Evolutionary conservation across 306 rosid species (phyloP).

Genomic region (Boehmeria nivea): DNA sequence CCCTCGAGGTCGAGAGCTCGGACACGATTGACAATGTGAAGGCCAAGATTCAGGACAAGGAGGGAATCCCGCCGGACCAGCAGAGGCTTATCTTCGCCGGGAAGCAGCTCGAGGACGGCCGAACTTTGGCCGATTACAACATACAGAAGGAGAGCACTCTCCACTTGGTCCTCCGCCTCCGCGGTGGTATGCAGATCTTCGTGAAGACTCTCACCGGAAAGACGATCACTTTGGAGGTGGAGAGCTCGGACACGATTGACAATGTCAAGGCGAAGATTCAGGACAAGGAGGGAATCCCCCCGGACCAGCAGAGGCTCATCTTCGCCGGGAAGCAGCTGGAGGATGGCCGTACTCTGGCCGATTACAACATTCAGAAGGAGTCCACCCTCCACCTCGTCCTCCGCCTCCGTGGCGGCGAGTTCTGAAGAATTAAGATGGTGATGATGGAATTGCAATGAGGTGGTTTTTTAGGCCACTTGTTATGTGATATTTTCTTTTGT

Average conservation of each 20-base stretch:
- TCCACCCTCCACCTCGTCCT: slow-evolving; percentile 40
- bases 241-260: slow-evolving; percentile 30
- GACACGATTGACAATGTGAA: slow-evolving; percentile 39
- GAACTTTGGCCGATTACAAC: slow-evolving; percentile 39
- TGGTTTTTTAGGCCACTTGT: too few species aligned
- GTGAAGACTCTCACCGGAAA: slow-evolving; percentile 37
- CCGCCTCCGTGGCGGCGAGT: slow-evolving; percentile 37
- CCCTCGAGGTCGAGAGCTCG: slow-evolving; percentile 37
- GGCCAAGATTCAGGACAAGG: slow-evolving; percentile 47
- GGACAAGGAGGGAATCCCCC: slow-evolving; percentile 40
- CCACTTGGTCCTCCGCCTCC: slow-evolving; percentile 32
- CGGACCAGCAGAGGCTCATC: slow-evolving; percentile 40
- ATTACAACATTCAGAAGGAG: slow-evolving; percentile 51
- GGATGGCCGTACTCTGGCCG: slow-evolving; percentile 40
- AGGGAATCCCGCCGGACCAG: slow-evolving; percentile 39
- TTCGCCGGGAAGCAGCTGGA: slow-evolving; percentile 46
- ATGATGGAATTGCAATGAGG: too few species aligned
- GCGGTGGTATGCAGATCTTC: slow-evolving; percentile 38
- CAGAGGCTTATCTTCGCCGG: slow-evolving; percentile 39
- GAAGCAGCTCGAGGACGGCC: slow-evolving; percentile 34
- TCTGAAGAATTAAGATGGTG: not conserved
- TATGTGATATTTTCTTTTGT: too few species aligned
- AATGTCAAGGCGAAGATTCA: slow-evolving; percentile 36
- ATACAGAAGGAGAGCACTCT: slow-evolving; percentile 38
- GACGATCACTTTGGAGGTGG: slow-evolving; percentile 37